A percentile compares a stretch with the other conserved stretches of the same genome.
Evolutionary conservation across 192 early-diverging fungal species (phyloP).

Genomic region (Chytriomyces hyalinus): DNA sequence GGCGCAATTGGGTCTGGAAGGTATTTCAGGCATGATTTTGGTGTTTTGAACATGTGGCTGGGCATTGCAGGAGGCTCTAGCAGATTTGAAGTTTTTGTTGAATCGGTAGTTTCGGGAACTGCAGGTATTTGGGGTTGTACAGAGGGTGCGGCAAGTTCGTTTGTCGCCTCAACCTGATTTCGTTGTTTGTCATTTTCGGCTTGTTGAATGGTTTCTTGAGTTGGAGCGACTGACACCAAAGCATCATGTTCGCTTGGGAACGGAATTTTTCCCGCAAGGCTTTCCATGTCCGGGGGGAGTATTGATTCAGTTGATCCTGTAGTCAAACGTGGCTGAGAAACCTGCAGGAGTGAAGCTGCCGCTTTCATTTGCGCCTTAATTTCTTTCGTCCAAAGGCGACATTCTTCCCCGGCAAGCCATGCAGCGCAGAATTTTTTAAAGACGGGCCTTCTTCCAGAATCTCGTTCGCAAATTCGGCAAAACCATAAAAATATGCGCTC

Average conservation of each 20-base stretch:
- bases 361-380: background rate
- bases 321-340: background rate
- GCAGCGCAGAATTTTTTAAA: conserved; percentile 34
- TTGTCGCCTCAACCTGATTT: too few relatives aligned
- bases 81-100: background rate
- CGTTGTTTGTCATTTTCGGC: too few relatives aligned
- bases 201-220: too few relatives aligned
- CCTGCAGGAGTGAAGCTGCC: background rate
- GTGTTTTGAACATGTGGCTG: background rate
- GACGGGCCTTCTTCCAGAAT: conserved; percentile 27
- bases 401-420: conserved; percentile 16
- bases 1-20: conserved; percentile 23
- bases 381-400: background rate
- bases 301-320: too few relatives aligned
- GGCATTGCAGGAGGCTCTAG: conserved; percentile 1
- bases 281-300: too few relatives aligned
- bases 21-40: conserved; percentile 30
- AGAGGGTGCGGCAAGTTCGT: too few relatives aligned
- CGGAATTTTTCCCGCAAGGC: too few relatives aligned
- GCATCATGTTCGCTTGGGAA: too few relatives aligned
- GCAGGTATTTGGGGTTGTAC: too few relatives aligned
- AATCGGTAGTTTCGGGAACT: background rate
- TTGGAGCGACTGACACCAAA: too few relatives aligned
- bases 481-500: conserved; percentile 39
- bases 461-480: conserved; percentile 33